Evolutionary conservation across 768 basidiomycete species (phyloP).

Genomic region (Gloeopeniophorella convolvens): DNA sequence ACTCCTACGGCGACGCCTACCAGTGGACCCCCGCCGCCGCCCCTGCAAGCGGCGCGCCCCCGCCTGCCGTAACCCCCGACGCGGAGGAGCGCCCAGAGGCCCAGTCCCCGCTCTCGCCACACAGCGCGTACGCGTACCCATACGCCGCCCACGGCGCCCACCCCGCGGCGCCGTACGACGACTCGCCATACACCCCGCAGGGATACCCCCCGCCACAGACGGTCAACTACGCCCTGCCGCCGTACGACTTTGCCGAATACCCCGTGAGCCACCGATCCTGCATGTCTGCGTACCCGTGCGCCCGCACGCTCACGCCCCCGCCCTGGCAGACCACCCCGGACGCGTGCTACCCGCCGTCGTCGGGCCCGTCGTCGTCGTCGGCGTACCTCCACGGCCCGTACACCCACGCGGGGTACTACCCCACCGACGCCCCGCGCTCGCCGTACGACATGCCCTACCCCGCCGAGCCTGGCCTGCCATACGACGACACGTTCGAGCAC

Average conservation of each 20-base stretch:
- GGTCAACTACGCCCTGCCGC: constrained; percentile 12
- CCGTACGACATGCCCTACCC: too few relatives aligned
- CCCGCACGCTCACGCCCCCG: background rate
- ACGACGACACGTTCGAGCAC: background rate
- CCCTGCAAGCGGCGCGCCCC: constrained; percentile 1
- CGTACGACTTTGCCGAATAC: constrained; percentile 16
- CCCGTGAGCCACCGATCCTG: constrained; percentile 2
- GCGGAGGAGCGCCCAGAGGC: constrained; percentile 2
- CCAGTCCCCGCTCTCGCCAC: background rate
- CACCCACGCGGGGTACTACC: background rate
- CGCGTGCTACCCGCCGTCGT: too few relatives aligned
- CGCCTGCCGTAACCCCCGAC: constrained; percentile 15
- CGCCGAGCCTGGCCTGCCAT: too few relatives aligned
- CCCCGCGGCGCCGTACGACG: background rate
- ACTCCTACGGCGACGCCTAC: constrained; percentile 1
- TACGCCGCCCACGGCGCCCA: background rate
- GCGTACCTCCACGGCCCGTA: too few relatives aligned
- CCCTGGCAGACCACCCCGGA: constrained; percentile 1
- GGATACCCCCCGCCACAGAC: background rate
- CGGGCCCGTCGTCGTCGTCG: too few relatives aligned
- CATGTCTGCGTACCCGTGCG: background rate
- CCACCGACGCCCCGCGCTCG: background rate
- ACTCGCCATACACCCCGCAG: constrained; percentile 2
- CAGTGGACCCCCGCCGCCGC: too few relatives aligned
- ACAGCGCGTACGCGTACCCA: constrained; percentile 5